Conservation (phyloP, 2,329 filamentous ascomycete species). For the Cladosporium sp. region DNA sequence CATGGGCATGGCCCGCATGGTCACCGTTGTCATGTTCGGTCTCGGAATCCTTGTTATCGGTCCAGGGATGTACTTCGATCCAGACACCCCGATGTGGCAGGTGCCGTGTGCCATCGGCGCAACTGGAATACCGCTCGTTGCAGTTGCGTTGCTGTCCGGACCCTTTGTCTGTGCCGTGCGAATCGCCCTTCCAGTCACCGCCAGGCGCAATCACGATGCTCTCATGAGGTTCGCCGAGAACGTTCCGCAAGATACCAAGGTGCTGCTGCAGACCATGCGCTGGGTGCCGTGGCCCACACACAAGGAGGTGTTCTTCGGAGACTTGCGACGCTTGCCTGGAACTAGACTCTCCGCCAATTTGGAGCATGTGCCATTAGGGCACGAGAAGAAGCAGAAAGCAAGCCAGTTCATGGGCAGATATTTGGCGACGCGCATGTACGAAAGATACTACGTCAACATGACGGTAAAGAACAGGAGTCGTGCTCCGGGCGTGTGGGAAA, state of each 20-base stretch:
- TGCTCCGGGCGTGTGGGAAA: conserved; percentile 26
- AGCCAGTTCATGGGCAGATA: conserved; percentile 6
- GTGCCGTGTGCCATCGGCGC: conserved; percentile 44
- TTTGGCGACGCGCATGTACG: conserved; percentile 16
- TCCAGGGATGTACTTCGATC: conserved; percentile 50
- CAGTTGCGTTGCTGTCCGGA: conserved; percentile 60
- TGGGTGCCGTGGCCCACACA: conserved; percentile 36
- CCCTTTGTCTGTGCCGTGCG: conserved; percentile 72
- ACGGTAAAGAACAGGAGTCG: conserved; percentile 15
- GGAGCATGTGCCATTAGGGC: conserved; percentile 24
- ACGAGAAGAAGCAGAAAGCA: conserved; percentile 26
- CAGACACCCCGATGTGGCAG: conserved; percentile 41
- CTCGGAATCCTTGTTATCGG: conserved; percentile 63
- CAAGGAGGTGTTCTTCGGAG: conserved; percentile 20
- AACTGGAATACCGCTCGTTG: conserved; percentile 61
- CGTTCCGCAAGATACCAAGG: conserved; percentile 39
- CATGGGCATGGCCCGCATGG: conserved; percentile 66
- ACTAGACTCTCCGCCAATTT: conserved; percentile 23
- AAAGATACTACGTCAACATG: conserved; percentile 24
- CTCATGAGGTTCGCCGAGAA: conserved; percentile 51
- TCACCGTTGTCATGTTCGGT: conserved; percentile 64
- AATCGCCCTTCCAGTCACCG: conserved; percentile 60
- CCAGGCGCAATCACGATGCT: conserved; percentile 56
- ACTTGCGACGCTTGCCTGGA: conserved; percentile 23
- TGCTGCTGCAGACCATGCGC: conserved; percentile 40